Percentiles rank a stretch among this genome's conserved stretches.
Conservation (phyloP, 306 rosid genomes). For the Cucurbita ficifolia region DNA sequence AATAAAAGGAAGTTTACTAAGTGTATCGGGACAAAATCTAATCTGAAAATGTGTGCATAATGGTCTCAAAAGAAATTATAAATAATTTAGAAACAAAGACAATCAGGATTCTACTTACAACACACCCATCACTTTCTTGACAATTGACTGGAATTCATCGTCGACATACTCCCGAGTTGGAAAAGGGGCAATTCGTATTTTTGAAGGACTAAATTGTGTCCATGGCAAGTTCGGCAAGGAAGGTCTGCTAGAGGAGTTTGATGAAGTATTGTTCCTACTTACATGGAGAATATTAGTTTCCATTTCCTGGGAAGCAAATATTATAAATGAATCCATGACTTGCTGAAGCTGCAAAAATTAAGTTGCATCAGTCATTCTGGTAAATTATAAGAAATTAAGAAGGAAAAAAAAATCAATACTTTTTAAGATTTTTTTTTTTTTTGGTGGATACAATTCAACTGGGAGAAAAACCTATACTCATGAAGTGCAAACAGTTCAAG, state of each 20-base stretch:
- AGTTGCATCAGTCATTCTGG: constrained; percentile 1
- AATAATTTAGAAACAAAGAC: background rate
- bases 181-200: constrained; percentile 71
- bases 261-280: constrained; percentile 23
- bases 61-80: background rate
- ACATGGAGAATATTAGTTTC: constrained; percentile 17
- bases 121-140: constrained; percentile 84
- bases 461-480: background rate
- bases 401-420: background rate
- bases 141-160: constrained; percentile 87
- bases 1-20: constrained; percentile 19
- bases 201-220: constrained; percentile 54
- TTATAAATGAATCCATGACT: constrained; percentile 71
- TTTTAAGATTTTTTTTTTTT: background rate
- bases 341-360: constrained; percentile 77
- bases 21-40: constrained; percentile 9
- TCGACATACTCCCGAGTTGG: constrained; percentile 91
- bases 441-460: background rate
- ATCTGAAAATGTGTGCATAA: constrained; percentile 7
- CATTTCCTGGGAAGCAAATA: constrained; percentile 61
- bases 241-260: constrained; percentile 16
- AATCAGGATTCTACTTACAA: constrained; percentile 37
- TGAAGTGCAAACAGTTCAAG: background rate
- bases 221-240: constrained; percentile 30
- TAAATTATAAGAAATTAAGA: background rate